phyloP scores from a whole-genome alignment of 768 basidiomycete genomes.

The Grammothele lineata region DNA sequence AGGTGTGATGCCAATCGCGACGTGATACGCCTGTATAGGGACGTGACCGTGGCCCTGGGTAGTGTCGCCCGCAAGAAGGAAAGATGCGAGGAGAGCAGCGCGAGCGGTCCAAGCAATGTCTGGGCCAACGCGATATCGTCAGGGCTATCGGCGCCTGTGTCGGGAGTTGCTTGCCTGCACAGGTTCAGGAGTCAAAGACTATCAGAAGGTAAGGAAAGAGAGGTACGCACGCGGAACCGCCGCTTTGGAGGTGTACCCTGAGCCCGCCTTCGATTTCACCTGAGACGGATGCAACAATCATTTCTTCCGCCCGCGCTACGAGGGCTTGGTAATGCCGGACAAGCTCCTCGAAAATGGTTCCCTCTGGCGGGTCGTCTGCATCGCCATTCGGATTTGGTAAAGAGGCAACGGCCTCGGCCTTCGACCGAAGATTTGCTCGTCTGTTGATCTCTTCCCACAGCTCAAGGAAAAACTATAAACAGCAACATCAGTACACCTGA shows the following conservation, averaged over 20 bases:
- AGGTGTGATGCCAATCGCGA: conserved; percentile 72
- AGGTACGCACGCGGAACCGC: conserved; percentile 27
- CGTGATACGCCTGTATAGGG: conserved; percentile 73
- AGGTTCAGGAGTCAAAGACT: no score
- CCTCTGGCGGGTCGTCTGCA: conserved; percentile 38
- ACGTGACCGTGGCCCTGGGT: conserved; percentile 50
- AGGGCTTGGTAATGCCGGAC: conserved; percentile 60
- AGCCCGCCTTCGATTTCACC: conserved; percentile 77
- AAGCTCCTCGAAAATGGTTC: conserved; percentile 78
- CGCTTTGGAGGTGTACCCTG: conserved; percentile 58
- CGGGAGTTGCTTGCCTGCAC: no score
- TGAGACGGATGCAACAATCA: conserved; percentile 80
- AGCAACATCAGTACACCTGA: not conserved
- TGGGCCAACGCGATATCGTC: conserved; percentile 55
- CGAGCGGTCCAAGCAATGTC: conserved; percentile 70
- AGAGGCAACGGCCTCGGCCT: conserved; percentile 43
- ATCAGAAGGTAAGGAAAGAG: no score
- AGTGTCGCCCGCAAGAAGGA: conserved; percentile 60
- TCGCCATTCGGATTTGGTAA: conserved; percentile 42
- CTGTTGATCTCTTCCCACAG: conserved; percentile 78
- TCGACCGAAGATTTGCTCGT: conserved; percentile 52
- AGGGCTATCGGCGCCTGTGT: not conserved
- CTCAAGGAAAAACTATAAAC: conserved; percentile 82
- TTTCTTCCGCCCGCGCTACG: conserved; percentile 72
- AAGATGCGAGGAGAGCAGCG: conserved; percentile 78